Base-by-base conservation (phyloP, 2,329 filamentous ascomycete genomes). In the Penicillium decumbens region DNA sequence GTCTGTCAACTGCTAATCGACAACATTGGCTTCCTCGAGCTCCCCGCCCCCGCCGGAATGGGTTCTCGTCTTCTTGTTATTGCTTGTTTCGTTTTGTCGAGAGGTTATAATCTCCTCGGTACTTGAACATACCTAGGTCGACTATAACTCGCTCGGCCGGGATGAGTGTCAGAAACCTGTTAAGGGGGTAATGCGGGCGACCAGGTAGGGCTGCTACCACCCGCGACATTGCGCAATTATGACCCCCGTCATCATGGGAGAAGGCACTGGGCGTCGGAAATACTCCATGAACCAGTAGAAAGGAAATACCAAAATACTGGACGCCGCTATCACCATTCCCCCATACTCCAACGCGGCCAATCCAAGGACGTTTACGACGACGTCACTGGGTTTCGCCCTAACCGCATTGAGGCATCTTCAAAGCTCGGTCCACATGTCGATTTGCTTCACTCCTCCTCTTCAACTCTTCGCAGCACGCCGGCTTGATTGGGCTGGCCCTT, bases 371-470 rank as follows among this genome's bases (percentile, higher is more conserved):
- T 54, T 61, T 60, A 65, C 56, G 33, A 65, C 60, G 64, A 68
- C 64, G 65, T 68, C 65, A 68, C 56, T 61, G 44, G 54, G 43
- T 45, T 35, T 45, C 39, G 47, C 52, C 44, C 55, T 59, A 59
- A 56, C 60, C 59, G 43, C 35, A 44, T 60, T 41, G 44, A 53
- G 59, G 12, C 24, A 23, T 28, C 44, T 48, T 41, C 43, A 43
- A 51, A 58, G 56, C 57, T 55, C 54, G 60, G 56, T 45, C 63
- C 62, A 65, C 62, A 56, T 59, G 54, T 53, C 52, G 56, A 49
- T 56, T 53, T 49, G 40, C 55, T 47, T 27, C 32, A 39, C 43
- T 49, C 29, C 23, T 33, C 20, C 18, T 33, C 20, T 51, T 47
- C 43, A 41, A 30, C 41, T 53, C 47, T 49, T 50, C 50, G 47